Evolutionary conservation across 2,329 filamentous ascomycete species (phyloP), one percentile per base, ranked within the genome.

Genomic region (Malbranchea cinnamomea): DNA sequence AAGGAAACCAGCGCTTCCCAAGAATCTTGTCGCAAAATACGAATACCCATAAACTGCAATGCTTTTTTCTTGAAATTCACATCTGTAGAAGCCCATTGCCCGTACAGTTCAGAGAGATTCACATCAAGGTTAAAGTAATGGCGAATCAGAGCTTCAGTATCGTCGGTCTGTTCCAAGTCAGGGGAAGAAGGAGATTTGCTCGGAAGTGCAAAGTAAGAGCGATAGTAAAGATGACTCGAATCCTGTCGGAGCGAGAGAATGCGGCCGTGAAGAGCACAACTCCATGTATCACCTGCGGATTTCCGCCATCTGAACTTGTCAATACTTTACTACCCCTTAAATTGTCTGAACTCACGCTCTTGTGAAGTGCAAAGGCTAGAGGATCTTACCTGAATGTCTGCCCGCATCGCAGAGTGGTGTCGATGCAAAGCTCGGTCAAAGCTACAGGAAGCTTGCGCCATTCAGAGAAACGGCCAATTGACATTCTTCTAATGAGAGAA

Each of bases 1-100:
- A 98, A 98, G 33, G 79, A 77, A 14, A 98, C 64, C 13, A 98
- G 63, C 1, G 89, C 75, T 54, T 98, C 89, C 89, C 91, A 98
- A 1, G 87, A 76, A 60, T 94, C 85, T 58, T 98, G 89, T 44
- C 78, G 81, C 25, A 98, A 60, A 41, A 98, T 94, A 13, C 89
- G 75, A 33, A 98, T 79, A 8, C 91, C 89, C 0, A 78, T 77
- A 51, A 98, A 98, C 33, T 77, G 74, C 0, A 80, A 77, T 0
- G 89, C 87, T 42, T 81, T 82, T 47, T 76, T 78, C 44, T 75
- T 78, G 57, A 98, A 98, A 52, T 95, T 94, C 15, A 76, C 56
- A 49, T 98, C 89, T 3, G 75, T 70, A 0, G 65, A 59, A 1
- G 85, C 85, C 91, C 91, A 98, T 55, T 91, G 71, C 14, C 75